These are phyloP conservation scores for Ceratocystis harringtonii DNA, from an alignment of 2,329 filamentous ascomycete genomes.

Conservation along the genomic window DNA sequence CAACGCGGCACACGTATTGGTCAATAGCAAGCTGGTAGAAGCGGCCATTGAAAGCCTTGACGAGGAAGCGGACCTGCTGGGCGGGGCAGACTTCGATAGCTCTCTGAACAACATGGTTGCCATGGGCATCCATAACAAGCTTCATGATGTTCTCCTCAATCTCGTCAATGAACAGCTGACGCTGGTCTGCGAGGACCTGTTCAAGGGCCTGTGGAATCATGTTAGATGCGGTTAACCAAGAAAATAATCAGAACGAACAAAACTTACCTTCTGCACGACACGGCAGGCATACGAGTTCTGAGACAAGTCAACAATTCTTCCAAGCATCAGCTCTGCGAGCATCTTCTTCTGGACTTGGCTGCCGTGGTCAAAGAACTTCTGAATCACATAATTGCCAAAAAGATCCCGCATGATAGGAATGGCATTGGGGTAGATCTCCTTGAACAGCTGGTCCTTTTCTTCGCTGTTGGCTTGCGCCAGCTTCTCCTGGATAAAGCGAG, in stretches of 20 bases:
- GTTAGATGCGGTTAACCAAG: slow-evolving; percentile 7
- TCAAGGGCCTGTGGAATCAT: slow-evolving; percentile 54
- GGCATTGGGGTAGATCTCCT: slow-evolving; percentile 70
- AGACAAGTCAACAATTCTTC: slow-evolving; percentile 65
- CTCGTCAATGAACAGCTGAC: slow-evolving; percentile 69
- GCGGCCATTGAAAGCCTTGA: slow-evolving; percentile 62
- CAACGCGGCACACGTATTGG: slow-evolving; percentile 77
- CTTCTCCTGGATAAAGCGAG: slow-evolving; percentile 87
- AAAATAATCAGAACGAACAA: too few species aligned
- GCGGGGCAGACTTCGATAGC: slow-evolving; percentile 69
- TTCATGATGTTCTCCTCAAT: slow-evolving; percentile 60
- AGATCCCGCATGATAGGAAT: slow-evolving; percentile 89
- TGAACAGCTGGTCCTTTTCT: slow-evolving; percentile 82
- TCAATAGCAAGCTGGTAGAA: slow-evolving; percentile 63
- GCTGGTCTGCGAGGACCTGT: slow-evolving; percentile 81
- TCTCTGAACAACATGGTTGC: slow-evolving; percentile 94
- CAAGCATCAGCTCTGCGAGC: slow-evolving; percentile 74
- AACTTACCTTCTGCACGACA: slow-evolving; percentile 74
- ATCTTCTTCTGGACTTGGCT: slow-evolving; percentile 85
- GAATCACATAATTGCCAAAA: slow-evolving; percentile 96
- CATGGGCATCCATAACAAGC: slow-evolving; percentile 75
- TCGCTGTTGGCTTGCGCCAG: slow-evolving; percentile 87
- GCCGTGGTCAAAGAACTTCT: slow-evolving; percentile 94
- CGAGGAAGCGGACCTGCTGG: slow-evolving; percentile 70
- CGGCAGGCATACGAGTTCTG: slow-evolving; percentile 85